Evolutionary conservation across 306 rosid species (phyloP), one percentile per base, ranked within the genome.

Genomic region (Macrotyloma uniflorum): DNA sequence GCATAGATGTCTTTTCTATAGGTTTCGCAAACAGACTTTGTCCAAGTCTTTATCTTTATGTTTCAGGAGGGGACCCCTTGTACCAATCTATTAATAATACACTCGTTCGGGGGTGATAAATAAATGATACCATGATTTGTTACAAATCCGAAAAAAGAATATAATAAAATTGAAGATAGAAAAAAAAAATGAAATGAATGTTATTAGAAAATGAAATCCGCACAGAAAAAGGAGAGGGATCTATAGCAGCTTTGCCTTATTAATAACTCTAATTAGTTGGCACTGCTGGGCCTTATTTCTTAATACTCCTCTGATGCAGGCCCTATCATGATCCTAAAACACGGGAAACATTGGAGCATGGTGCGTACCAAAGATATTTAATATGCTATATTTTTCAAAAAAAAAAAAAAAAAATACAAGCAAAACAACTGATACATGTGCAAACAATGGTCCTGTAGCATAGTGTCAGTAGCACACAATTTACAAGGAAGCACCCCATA

Each of bases 301-400:
- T 22, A 54, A 8, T 54, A 54, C 22, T 54, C 16, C 32, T 54
- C 32, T 9, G 30, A 10, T 22, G 12, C 9, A 28, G 14, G 30
- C 61, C 14, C 1, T 54, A 22, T 54, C 32, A 54, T 54, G 62
- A 10, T 43, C 54, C 35, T 50, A 23, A 20, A 7, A 24, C 22
- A 24, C n/a, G 12, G 47, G 55, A 20, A 36, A 42, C 61, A 53
- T 55, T 42, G 11, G 70, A 55, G 47, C 35, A 24, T 6, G 14
- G 50, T 55, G 63, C 64, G 33, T 69, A 59, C 33, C 57, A 33
- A 20, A 33, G 49, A 46, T 59, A 58, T 9, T 78, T 46, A 49
- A 70, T 53, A 79, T 32, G 10, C 49, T 19, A 26, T 18, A 42
- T 53, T 53, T 26, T 10, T n/a, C n/a, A n/a, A n/a, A n/a, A n/a